These are phyloP conservation scores for Xylaria sp. DNA, from an alignment of 2,329 filamentous ascomycete genomes.

Conservation along the genomic window DNA sequence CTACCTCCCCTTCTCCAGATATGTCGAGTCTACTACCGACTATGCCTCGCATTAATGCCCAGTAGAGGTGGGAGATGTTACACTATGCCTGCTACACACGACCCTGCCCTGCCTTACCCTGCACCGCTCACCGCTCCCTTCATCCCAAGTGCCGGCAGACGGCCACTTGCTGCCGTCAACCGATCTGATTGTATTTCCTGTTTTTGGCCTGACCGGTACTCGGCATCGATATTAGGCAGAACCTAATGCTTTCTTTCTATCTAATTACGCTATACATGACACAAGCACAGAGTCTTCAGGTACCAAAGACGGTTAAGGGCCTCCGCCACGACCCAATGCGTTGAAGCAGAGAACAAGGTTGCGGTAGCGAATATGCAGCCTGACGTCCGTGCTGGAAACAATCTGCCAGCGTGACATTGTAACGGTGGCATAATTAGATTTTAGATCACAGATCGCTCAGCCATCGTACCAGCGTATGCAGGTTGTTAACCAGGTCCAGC, in stretches of 20 bases:
- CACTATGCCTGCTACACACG: slow-evolving; percentile 17
- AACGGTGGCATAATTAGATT: slow-evolving; percentile 36
- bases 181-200: slow-evolving; percentile 25
- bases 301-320: slow-evolving; percentile 32
- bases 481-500: slow-evolving; percentile 46
- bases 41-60: slow-evolving; percentile 39
- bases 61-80: slow-evolving; percentile 22
- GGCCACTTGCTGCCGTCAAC: slow-evolving; percentile 41
- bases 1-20: slow-evolving; percentile 20
- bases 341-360: slow-evolving; percentile 29
- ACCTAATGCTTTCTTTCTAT: slow-evolving; percentile 13
- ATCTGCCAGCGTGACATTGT: slow-evolving; percentile 40
- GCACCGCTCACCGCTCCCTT: slow-evolving; percentile 38
- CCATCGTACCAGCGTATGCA: slow-evolving; percentile 41
- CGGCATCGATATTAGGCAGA: slow-evolving; percentile 29
- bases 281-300: slow-evolving; percentile 29
- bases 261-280: slow-evolving; percentile 19
- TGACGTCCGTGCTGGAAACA: slow-evolving; percentile 39
- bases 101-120: slow-evolving; percentile 17
- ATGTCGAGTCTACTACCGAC: slow-evolving; percentile 26
- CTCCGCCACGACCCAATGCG: slow-evolving; percentile 29
- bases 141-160: slow-evolving; percentile 23
- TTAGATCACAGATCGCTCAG: slow-evolving; percentile 41
- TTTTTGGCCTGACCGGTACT: slow-evolving; percentile 24
- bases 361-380: slow-evolving; percentile 37